A percentile compares a stretch with the other conserved stretches of the same genome.
These are phyloP conservation scores for Arthrobotrys sphaeroides DNA, from an alignment of 2,329 filamentous ascomycete genomes.

Conservation along the genomic window DNA sequence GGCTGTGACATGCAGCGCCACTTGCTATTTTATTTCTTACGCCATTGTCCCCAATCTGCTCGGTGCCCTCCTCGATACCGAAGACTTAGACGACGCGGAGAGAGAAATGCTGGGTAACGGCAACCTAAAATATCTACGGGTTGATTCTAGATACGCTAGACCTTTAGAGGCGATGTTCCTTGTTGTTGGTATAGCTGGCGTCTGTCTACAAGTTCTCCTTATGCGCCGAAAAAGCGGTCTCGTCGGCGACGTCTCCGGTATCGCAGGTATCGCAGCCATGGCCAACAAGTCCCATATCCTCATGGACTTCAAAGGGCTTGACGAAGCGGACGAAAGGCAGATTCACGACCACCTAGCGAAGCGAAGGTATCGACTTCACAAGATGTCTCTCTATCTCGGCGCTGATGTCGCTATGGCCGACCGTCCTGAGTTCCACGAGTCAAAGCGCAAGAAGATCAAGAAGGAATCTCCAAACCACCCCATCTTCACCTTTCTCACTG, in stretches of 20 bases:
- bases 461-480: slow-evolving; percentile 64
- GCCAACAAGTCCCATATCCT: slow-evolving; percentile 77
- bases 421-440: slow-evolving; percentile 61
- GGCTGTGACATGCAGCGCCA: slow-evolving; percentile 73
- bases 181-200: slow-evolving; percentile 69
- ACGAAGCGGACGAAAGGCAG: slow-evolving; percentile 72
- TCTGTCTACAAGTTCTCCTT: slow-evolving; percentile 70
- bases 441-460: slow-evolving; percentile 47
- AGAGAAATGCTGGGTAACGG: not conserved
- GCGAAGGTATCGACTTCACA: slow-evolving; percentile 74
- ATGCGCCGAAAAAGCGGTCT: slow-evolving; percentile 73
- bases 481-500: slow-evolving; percentile 71
- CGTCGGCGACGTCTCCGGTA: slow-evolving; percentile 74
- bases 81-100: slow-evolving; percentile 3
- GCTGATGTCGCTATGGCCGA: slow-evolving; percentile 61
- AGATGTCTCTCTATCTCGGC: slow-evolving; percentile 75
- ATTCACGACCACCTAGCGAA: slow-evolving; percentile 75
- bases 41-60: slow-evolving; percentile 75
- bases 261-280: slow-evolving; percentile 79
- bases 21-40: slow-evolving; percentile 72
- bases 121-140: slow-evolving; percentile 39
- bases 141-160: slow-evolving; percentile 69
- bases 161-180: slow-evolving; percentile 68
- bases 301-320: slow-evolving; percentile 77
- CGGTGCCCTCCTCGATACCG: slow-evolving; percentile 57